A percentile compares a stretch with the other conserved stretches of the same genome.
These are phyloP conservation scores for Neurospora cerealis DNA, from an alignment of 495 filamentous ascomycete species.

Conservation along the genomic window DNA sequence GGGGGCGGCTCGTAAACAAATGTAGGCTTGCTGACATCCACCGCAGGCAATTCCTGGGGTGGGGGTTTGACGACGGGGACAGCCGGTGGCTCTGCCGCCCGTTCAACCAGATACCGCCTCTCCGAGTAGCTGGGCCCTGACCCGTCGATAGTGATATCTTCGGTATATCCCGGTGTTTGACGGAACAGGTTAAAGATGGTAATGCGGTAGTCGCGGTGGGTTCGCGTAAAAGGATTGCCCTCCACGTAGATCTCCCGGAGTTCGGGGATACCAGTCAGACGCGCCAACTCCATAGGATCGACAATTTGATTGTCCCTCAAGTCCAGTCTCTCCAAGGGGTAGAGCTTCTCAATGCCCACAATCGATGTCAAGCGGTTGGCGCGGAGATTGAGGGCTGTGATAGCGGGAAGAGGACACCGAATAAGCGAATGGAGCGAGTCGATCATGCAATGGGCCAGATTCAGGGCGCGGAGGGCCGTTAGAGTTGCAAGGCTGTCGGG, in stretches of 20 bases:
- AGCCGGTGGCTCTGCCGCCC: conserved; percentile 59
- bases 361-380: conserved; percentile 81
- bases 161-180: conserved; percentile 76
- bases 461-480: conserved; percentile 74
- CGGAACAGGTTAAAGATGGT: conserved; percentile 96
- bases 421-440: conserved; percentile 83
- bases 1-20: conserved; percentile 39
- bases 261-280: conserved; percentile 82
- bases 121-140: conserved; percentile 73
- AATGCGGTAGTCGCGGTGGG: conserved; percentile 73
- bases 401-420: conserved; percentile 81
- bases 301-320: conserved; percentile 83
- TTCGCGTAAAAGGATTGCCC: conserved; percentile 83
- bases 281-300: conserved; percentile 83
- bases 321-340: conserved; percentile 82
- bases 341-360: conserved; percentile 80
- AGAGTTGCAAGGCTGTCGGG: conserved; percentile 80
- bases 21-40: conserved; percentile 54
- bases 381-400: conserved; percentile 84
- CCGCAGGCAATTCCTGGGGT: conserved; percentile 46
- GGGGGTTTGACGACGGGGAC: conserved; percentile 66
- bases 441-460: conserved; percentile 95
- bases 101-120: conserved; percentile 73
- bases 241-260: conserved; percentile 85
- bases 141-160: conserved; percentile 84